Evolutionary conservation across 2,329 filamentous ascomycete genomes (phyloP), one percentile per base, ranked within the genome.

Genomic region (Colletotrichum chlorophyti): DNA sequence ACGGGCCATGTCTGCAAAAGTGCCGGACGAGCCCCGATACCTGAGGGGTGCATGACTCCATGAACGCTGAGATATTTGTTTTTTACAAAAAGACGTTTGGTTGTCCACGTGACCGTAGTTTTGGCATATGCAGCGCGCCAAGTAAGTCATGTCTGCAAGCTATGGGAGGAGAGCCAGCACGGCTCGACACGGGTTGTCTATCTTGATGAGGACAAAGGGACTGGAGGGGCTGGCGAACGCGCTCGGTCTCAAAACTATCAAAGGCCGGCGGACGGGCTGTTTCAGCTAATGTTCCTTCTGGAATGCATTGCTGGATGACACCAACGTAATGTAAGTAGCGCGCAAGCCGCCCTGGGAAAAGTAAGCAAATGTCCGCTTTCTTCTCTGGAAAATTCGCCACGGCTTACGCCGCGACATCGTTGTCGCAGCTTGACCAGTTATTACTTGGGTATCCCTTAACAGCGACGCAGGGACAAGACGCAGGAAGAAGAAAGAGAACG

Each of bases 281-380:
- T 55, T 59, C 43, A 59, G 55, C 43, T 59, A 31, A 27, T 31
- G 43, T 45, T 49, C 55, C 55, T 54, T 54, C 50, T 45, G 32
- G 51, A 48, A 38, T 54, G 29, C 50, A 19, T 48, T 15, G 41
- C 23, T 15, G 21, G 15, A 26, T 19, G 40, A 31, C 10, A 19
- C 37, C 26, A 41, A 21, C 4, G 24, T 4, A n/a, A n/a, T n/a
- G n/a, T n/a, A n/a, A n/a, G n/a, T n/a, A n/a, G 26, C 6, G 31
- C 31, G 15, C 9, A 5, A 38, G 3, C 32, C 23, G 26, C 26
- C 26, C 6, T 29, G 40, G 15, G n/a, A 19, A 11, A 46, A 35
- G n/a, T 26, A 58, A 57, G 53, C 32, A 57, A 52, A 3, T 4
- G 26, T 27, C 14, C 45, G 6, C 9, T 50, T 57, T 45, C 19